Evolutionary conservation across 2,329 filamentous ascomycete species (phyloP).

Genomic region (Hymenoscyphus scutula): DNA sequence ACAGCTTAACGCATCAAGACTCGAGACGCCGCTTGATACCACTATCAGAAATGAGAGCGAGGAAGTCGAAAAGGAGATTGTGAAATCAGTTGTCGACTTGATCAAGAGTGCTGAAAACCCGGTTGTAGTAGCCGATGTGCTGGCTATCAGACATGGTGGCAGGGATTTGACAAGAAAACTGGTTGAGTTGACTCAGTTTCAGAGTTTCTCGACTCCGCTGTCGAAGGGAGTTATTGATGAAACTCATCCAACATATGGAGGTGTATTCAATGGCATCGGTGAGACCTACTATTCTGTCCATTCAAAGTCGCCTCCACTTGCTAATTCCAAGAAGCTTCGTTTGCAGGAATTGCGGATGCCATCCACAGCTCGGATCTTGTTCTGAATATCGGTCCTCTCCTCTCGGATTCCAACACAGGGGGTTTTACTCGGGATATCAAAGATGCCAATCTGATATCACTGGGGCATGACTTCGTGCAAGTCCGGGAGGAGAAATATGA

Average conservation of each 20-base stretch:
- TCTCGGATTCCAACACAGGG: slow-evolving; percentile 47
- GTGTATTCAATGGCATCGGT: slow-evolving; percentile 46
- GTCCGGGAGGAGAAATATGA: slow-evolving; percentile 27
- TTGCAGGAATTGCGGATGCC: slow-evolving; percentile 37
- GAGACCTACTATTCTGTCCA: slow-evolving; percentile 25
- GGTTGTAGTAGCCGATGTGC: slow-evolving; percentile 52
- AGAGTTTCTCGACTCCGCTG: slow-evolving; percentile 47
- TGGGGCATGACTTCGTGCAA: slow-evolving; percentile 30
- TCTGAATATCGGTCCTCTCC: slow-evolving; percentile 46
- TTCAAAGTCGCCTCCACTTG: neutral
- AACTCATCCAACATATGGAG: slow-evolving; percentile 45
- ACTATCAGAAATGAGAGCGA: slow-evolving; percentile 25
- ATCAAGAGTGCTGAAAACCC: slow-evolving; percentile 47
- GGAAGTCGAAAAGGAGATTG: slow-evolving; percentile 31
- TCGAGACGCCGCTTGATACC: slow-evolving; percentile 32
- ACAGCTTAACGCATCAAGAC: slow-evolving; percentile 35
- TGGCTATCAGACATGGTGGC: slow-evolving; percentile 36
- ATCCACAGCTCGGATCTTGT: slow-evolving; percentile 45
- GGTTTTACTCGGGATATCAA: slow-evolving; percentile 40
- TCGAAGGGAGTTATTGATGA: slow-evolving; percentile 53
- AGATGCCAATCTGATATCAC: slow-evolving; percentile 19
- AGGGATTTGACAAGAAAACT: slow-evolving; percentile 37
- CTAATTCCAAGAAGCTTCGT: slow-evolving; percentile 23
- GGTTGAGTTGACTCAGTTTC: slow-evolving; percentile 44
- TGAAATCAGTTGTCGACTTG: slow-evolving; percentile 40